Base-by-base conservation (phyloP, 139 green algal genomes). In the Yamagishiella unicocca region DNA sequence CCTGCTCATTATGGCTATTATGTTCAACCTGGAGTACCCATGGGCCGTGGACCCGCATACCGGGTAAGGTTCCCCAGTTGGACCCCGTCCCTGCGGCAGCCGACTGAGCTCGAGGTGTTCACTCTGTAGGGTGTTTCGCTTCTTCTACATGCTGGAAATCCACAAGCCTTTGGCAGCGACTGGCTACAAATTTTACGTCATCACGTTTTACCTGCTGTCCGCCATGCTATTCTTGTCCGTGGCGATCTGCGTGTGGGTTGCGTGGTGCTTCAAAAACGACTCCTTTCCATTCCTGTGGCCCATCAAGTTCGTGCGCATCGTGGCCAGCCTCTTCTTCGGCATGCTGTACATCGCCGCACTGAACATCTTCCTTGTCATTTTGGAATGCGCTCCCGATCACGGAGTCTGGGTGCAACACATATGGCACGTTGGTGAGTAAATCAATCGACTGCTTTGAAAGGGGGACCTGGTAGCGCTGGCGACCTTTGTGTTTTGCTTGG, bases 251-350 rank as follows among this genome's bases (percentile, higher is more conserved):
- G 79, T 92, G 35, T 93, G 91, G 91, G 91, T 93, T 35, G 91
- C 88, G 24, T 91, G 86, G 89, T 90, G 89, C 86, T 93, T 93
- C 67, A 92, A 89, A 42, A 92, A 91, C 62, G 91, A 92, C 85
- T 89, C 50, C 40, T 94, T 92, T 66, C 88, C 89, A 1, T 92
- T 91, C 83, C 72, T 94, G 8, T 94, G 91, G 91, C 91, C 91
- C 66, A 94, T 94, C 78, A 94, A 94, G 74, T 89, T 94, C 7
- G 86, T 90, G 40, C 91, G 91, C 12, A 72, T 94, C n/a, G 89
- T 94, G 35, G 91, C 90, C 29, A 87, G 71, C 64, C 33, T 94
- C 31, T 94, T 94, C 74, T 91, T 94, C 29, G 87, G 89, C 27
- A 92, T 91, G 68, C 87, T 92, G 38, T 94, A 94, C 83, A 91